Evolutionary conservation across 345 rosid genomes (phyloP).

Genomic region (Sapria himalayana): DNA sequence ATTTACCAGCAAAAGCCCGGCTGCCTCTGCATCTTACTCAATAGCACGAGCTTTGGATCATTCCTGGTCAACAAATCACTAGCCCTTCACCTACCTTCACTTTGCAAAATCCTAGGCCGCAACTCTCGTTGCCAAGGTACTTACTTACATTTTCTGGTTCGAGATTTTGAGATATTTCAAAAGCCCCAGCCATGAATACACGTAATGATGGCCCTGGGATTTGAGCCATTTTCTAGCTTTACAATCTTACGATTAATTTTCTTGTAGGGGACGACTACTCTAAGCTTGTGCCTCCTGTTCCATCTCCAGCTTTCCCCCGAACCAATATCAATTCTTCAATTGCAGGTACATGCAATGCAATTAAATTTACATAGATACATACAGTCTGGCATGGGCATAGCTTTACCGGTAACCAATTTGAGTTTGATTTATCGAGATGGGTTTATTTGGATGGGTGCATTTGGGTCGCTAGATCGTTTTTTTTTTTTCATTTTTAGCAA

Average conservation of each 20-base stretch:
- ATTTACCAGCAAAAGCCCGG: constrained; percentile 27
- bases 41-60: constrained; percentile 21
- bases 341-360: constrained; percentile 10
- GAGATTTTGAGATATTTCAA: neutral
- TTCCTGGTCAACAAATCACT: constrained; percentile 50
- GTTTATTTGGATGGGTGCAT: too few relatives aligned
- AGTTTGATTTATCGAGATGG: too few relatives aligned
- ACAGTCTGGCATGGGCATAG: neutral
- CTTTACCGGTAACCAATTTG: neutral
- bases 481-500: too few relatives aligned
- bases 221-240: neutral
- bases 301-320: constrained; percentile 25
- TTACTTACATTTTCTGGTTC: neutral
- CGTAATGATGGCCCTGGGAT: neutral
- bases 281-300: constrained; percentile 10
- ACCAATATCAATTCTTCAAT: constrained; percentile 17
- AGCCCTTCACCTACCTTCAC: constrained; percentile 35
- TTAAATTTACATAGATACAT: neutral
- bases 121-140: constrained; percentile 41
- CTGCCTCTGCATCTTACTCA: constrained; percentile 58
- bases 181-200: neutral
- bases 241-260: constrained; percentile 1
- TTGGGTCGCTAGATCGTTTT: too few relatives aligned
- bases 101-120: constrained; percentile 28
- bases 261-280: constrained; percentile 17